Evolutionary conservation across 2,329 filamentous ascomycete genomes (phyloP).

Genomic region (Aureobasidium leucospermi): DNA sequence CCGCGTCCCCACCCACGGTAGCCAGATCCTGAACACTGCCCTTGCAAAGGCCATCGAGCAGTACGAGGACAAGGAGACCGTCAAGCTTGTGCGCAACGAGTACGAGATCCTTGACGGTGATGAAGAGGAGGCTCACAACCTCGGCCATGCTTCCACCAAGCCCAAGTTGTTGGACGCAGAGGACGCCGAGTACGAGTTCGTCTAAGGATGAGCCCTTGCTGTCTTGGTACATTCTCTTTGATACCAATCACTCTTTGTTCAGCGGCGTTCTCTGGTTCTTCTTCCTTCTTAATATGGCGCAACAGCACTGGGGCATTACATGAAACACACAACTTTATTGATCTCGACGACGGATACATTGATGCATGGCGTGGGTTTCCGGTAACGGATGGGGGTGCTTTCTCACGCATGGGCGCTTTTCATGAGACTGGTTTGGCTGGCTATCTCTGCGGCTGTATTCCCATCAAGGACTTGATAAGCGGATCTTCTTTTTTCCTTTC

Average conservation of each 20-base stretch:
- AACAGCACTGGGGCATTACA: background rate
- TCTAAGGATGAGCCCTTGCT: conserved; percentile 17
- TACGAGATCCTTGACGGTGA: conserved; percentile 47
- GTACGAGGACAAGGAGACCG: conserved; percentile 53
- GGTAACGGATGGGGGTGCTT: background rate
- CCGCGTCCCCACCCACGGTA: conserved; percentile 44
- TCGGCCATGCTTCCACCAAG: conserved; percentile 25
- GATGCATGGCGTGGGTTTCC: background rate
- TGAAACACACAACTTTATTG: background rate
- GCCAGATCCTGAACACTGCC: conserved; percentile 50
- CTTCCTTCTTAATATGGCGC: background rate
- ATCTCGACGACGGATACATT: background rate
- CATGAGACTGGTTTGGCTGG: conserved; percentile 3
- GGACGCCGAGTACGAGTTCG: conserved; percentile 28
- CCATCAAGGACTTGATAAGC: conserved; percentile 15
- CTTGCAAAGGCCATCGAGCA: conserved; percentile 52
- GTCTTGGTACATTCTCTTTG: background rate
- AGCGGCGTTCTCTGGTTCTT: background rate
- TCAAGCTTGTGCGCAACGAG: conserved; percentile 53
- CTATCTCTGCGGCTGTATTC: background rate
- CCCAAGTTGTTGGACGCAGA: conserved; percentile 25
- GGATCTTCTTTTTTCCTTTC: background rate
- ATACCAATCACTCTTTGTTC: background rate
- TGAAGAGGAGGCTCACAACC: conserved; percentile 31
- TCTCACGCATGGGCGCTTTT: background rate